Percentiles rank a stretch among this genome's conserved stretches.
Evolutionary conservation across 768 basidiomycete species (phyloP).

Genomic region (Lentinula detonsa): DNA sequence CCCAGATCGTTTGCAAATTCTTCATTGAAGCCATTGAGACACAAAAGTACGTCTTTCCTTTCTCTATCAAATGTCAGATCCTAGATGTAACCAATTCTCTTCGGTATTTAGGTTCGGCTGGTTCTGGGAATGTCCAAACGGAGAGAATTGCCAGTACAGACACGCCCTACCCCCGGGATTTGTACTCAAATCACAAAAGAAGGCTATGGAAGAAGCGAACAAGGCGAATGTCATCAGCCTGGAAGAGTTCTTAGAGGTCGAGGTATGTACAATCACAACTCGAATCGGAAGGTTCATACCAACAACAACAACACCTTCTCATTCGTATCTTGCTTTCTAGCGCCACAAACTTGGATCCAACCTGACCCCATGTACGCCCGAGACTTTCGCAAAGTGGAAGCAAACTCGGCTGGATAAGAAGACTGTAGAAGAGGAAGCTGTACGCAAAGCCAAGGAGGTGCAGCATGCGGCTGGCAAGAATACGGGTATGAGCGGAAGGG

Average conservation of each 20-base stretch:
- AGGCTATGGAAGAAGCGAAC: slow-evolving; percentile 85
- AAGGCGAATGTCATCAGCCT: slow-evolving; percentile 86
- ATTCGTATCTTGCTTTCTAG: slow-evolving; percentile 28
- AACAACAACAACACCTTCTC: no score
- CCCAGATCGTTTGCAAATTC: slow-evolving; percentile 93
- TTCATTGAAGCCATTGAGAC: slow-evolving; percentile 96
- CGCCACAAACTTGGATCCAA: slow-evolving; percentile 90
- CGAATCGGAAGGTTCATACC: background rate
- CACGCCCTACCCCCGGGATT: slow-evolving; percentile 96
- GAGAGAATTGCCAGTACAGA: slow-evolving; percentile 85
- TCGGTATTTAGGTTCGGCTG: slow-evolving; percentile 63
- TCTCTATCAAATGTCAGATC: no score
- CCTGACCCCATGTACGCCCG: slow-evolving; percentile 89
- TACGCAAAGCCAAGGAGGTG: slow-evolving; percentile 75
- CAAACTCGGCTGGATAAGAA: slow-evolving; percentile 95
- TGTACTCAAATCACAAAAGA: slow-evolving; percentile 89
- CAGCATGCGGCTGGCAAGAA: slow-evolving; percentile 85
- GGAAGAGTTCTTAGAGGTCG: slow-evolving; percentile 96
- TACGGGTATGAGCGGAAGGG: slow-evolving; percentile 91
- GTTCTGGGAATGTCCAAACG: slow-evolving; percentile 96
- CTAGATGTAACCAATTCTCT: background rate
- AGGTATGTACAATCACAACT: slow-evolving; percentile 46
- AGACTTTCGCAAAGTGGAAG: slow-evolving; percentile 93
- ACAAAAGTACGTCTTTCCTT: slow-evolving; percentile 50
- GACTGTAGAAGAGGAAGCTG: slow-evolving; percentile 76